Base-by-base conservation (phyloP, 225 moss, liverwort and hornwort genomes). In the Lunularia cruciata region DNA sequence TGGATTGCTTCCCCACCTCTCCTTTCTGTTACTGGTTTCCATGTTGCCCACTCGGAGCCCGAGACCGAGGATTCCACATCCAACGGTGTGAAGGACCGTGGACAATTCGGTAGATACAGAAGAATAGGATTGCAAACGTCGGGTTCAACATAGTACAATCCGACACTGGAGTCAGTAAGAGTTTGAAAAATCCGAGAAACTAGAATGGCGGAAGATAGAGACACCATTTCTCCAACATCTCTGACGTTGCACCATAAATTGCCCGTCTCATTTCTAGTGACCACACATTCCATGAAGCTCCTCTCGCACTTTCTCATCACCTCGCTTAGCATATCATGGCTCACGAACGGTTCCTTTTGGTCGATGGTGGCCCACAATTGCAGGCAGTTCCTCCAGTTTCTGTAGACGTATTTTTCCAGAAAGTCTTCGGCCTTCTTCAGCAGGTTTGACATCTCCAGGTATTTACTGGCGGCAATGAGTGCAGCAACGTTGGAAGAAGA, bases 381-480 rank as follows among this genome's bases (percentile, higher is more conserved):
- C 49, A 77, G 23, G 46, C 77, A 77, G 43, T 77, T 77, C 27
- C 67, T 77, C 77, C 77, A 77, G 62, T 67, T 77, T 42, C 39
- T 62, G 67, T 77, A 77, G 8, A 77, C 77, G 23, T 59, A 47
- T 42, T 67, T 61, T 27, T 77, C 72, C 51, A 77, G 64, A 34
- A 66, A 77, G 20, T 77, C 77, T 40, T 77, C 66, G 30, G 77
- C 72, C 57, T 67, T 77, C 66, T 72, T 77, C 28, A 61, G 47
- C 3, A 77, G 77, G 52, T 77, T 72, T 1, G 40, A 48, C 77
- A 77, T 77, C 27, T 65, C 72, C 58, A 77, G 67, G 52, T 77
- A 77, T 39, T 77, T 67, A 72, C 77, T 77, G 3, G 77, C 77
- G 14, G 72, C 77, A 40, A 77, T 72, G 52, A 77, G 39, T 0